Percentiles rank a stretch among this genome's conserved stretches.
Evolutionary conservation across 2,329 filamentous ascomycete species (phyloP).

Genomic region (Tympanopsis confertula): DNA sequence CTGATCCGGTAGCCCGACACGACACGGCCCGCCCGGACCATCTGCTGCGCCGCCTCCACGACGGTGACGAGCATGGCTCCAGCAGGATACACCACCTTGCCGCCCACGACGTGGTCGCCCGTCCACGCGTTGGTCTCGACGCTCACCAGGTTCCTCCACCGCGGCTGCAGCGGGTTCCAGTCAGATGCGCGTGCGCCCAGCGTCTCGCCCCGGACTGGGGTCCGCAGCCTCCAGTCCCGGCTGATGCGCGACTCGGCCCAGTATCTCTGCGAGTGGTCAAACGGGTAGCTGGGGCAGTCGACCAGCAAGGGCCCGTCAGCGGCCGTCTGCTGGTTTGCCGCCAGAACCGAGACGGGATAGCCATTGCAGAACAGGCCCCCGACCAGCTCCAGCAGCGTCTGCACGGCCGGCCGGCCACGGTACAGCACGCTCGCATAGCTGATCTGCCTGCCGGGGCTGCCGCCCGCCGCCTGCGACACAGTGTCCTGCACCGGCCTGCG

Average conservation of each 20-base stretch:
- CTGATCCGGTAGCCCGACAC: neutral
- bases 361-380: conserved; percentile 14
- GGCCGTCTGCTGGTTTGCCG: conserved; percentile 11
- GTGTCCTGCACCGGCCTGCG: conserved; percentile 10
- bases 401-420: conserved; percentile 8
- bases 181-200: conserved; percentile 8
- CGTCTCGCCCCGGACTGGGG: conserved; percentile 13
- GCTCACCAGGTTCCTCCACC: conserved; percentile 11
- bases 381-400: conserved; percentile 8
- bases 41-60: conserved; percentile 11
- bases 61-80: conserved; percentile 11
- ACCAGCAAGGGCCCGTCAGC: conserved; percentile 6
- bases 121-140: conserved; percentile 12
- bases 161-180: conserved; percentile 7
- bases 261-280: conserved; percentile 16
- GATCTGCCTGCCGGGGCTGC: conserved; percentile 3
- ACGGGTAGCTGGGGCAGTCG: conserved; percentile 12
- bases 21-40: neutral
- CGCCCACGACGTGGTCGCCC: conserved; percentile 7
- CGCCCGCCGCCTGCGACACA: conserved; percentile 7
- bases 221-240: conserved; percentile 10
- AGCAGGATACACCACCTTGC: conserved; percentile 6
- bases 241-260: conserved; percentile 13
- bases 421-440: conserved; percentile 14
- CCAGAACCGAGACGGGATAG: conserved; percentile 14